phyloP scores from a whole-genome alignment of 2,329 filamentous ascomycete species.

The Colletotrichum tanaceti region DNA sequence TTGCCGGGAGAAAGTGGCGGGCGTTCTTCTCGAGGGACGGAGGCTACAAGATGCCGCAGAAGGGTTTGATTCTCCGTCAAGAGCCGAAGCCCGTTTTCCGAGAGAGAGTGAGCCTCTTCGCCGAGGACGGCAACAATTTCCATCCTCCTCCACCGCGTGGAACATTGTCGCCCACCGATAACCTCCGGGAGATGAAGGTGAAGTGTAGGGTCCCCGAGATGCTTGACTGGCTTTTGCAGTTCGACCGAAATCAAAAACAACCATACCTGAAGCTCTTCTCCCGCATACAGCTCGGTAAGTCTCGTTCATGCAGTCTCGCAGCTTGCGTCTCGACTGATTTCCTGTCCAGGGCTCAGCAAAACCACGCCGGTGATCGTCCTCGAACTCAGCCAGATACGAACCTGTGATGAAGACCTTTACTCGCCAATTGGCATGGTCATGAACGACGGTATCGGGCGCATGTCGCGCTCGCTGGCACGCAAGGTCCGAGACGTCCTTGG shows the following conservation, averaged over 20 bases:
- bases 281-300: conserved; percentile 64
- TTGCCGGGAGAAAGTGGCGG: conserved; percentile 61
- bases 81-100: conserved; percentile 46
- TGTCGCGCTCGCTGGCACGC: conserved; percentile 70
- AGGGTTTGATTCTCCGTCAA: conserved; percentile 47
- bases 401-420: conserved; percentile 51
- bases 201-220: conserved; percentile 48
- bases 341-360: conserved; percentile 61
- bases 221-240: conserved; percentile 64
- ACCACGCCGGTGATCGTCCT: conserved; percentile 61
- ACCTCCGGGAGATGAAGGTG: conserved; percentile 41
- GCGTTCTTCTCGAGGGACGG: conserved; percentile 57
- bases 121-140: conserved; percentile 62
- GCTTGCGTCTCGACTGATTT: conserved; percentile 20
- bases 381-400: conserved; percentile 58
- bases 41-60: conserved; percentile 46
- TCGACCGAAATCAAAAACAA: conserved; percentile 58
- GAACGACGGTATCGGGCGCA: conserved; percentile 75
- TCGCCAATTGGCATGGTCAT: conserved; percentile 61
- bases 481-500: conserved; percentile 64
- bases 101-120: conserved; percentile 59
- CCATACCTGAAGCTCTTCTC: conserved; percentile 68
- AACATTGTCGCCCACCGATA: neutral
- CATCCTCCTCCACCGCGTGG: conserved; percentile 42
- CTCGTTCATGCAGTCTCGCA: too few relatives aligned